Evolutionary conservation across 257 asterid species (phyloP), one percentile per base, ranked within the genome.

Genomic region (Salvia splendens): DNA sequence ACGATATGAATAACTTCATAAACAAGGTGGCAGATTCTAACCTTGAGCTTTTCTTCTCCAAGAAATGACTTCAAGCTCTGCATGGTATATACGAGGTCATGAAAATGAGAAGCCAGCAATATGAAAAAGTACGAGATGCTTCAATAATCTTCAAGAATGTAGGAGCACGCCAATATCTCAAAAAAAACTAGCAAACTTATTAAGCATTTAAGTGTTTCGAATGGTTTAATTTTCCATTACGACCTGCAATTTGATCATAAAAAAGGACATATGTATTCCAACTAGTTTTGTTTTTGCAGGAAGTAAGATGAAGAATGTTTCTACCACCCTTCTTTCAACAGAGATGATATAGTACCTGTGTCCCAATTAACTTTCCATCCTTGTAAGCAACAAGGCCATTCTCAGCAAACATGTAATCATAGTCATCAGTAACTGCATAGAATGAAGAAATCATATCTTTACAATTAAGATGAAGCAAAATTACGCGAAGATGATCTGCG

Each of bases 41-140:
- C 97, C 97, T 85, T 85, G 78, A 94, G 96, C 75, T 91, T 94
- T 40, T 94, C 93, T 1, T 94, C 99, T 64, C 97, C 96, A 54
- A 94, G 91, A 74, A 45, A 85, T 42, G 91, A 24, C 88, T 84
- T 91, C 82, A 91, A 71, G 84, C 99, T 91, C 97, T 93, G 95
- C 81, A 80, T 43, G 45, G 33, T 62, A 67, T 47, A 73, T 17
- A 58, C 59, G 59, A 67, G 42, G 57, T 16, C 46, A 60, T 68
- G 76, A 77, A 24, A 46, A 35, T 50, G 35, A 63, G 69, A 73
- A 77, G 47, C 30, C 51, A 71, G 33, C 47, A 56, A 55, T 52
- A 33, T 14, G 63, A 28, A 15, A 66, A 12, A 16, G 3, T 52
- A 24, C 6, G 45, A 24, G 30, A 24, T 24, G 30, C 30, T 24